Conservation (phyloP, 129 eudicot genomes). For the Artemisia argyi region DNA sequence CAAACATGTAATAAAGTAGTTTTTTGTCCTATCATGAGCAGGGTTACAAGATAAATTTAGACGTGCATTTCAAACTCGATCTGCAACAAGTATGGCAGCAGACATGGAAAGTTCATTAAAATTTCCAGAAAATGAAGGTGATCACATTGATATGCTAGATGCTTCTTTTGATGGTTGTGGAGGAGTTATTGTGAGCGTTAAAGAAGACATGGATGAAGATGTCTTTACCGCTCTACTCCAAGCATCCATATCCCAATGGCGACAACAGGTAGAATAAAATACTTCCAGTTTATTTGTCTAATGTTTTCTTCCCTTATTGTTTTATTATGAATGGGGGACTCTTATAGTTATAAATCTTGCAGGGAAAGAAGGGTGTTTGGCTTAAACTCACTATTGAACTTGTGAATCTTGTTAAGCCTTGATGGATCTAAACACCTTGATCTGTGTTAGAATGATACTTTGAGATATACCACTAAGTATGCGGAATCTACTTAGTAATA, state of each 20-base stretch:
- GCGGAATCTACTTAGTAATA: too few relatives aligned
- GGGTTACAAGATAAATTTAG: slow-evolving; percentile 9
- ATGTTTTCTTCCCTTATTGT: not conserved
- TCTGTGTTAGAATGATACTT: too few relatives aligned
- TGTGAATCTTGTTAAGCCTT: slow-evolving; percentile 51
- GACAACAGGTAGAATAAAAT: slow-evolving; percentile 31
- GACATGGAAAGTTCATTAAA: slow-evolving; percentile 22
- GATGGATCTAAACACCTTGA: too few relatives aligned
- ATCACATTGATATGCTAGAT: slow-evolving; percentile 29
- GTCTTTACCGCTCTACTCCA: slow-evolving; percentile 41
- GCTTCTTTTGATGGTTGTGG: slow-evolving; percentile 40
- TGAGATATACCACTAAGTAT: too few relatives aligned
- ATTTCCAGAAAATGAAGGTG: slow-evolving; percentile 19
- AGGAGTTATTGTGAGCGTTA: slow-evolving; percentile 46
- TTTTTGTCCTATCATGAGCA: not conserved
- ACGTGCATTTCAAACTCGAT: slow-evolving; percentile 15
- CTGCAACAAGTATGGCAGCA: slow-evolving; percentile 13
- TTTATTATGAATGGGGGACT: not conserved
- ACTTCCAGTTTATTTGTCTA: not conserved
- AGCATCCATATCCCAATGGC: slow-evolving; percentile 50
- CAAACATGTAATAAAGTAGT: not conserved
- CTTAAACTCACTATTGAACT: slow-evolving; percentile 45
- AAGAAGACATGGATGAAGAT: slow-evolving; percentile 35
- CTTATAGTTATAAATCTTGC: slow-evolving; percentile 4
- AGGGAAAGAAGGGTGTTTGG: slow-evolving; percentile 68